Conservation (phyloP, 345 rosid species). For the Melaleuca quinquenervia region DNA sequence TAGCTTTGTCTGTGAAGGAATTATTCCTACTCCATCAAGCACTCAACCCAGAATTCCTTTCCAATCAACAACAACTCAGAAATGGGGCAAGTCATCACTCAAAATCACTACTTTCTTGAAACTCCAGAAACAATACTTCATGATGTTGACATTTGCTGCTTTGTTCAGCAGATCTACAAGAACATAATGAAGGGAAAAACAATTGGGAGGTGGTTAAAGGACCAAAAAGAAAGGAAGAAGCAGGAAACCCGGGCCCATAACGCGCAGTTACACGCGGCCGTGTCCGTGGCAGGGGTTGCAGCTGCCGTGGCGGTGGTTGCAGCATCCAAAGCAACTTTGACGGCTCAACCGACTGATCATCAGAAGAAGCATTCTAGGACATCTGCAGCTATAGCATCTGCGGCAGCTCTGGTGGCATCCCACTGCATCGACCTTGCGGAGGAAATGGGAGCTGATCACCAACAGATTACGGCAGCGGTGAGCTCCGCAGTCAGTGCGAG, state of each 20-base stretch:
- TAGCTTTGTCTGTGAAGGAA: conserved; percentile 22
- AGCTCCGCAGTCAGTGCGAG: conserved; percentile 73
- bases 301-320: conserved; percentile 78
- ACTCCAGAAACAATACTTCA: background rate
- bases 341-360: conserved; percentile 14
- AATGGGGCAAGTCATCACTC: conserved; percentile 31
- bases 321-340: conserved; percentile 40
- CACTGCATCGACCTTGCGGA: conserved; percentile 92
- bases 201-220: conserved; percentile 82
- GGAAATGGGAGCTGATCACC: conserved; percentile 84
- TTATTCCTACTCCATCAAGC: conserved; percentile 51
- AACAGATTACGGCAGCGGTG: conserved; percentile 56
- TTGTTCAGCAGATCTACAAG: conserved; percentile 47
- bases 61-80: conserved; percentile 41
- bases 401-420: conserved; percentile 81
- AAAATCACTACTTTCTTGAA: background rate
- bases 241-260: conserved; percentile 74
- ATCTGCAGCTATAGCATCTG: conserved; percentile 65
- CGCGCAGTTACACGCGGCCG: conserved; percentile 82
- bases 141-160: background rate
- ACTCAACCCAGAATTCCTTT: conserved; percentile 45
- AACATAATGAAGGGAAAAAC: conserved; percentile 62
- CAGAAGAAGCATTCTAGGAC: conserved; percentile 22
- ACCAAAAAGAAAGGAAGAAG: conserved; percentile 85
- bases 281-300: conserved; percentile 92